Evolutionary conservation across 148 eudicot species (phyloP).

Genomic region (Vaccinium myrtillus): DNA sequence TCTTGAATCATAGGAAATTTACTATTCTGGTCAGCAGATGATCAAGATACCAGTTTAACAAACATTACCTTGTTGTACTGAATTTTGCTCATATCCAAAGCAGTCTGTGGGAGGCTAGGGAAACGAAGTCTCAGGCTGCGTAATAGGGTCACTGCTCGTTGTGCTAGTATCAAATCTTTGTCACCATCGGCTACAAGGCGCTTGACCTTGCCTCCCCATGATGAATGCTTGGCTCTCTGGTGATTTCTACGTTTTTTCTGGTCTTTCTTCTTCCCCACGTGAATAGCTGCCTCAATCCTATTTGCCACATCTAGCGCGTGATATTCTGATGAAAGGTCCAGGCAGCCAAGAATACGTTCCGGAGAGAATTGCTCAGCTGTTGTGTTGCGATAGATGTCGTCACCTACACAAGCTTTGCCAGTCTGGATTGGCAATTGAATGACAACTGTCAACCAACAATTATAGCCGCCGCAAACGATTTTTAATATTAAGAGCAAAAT

Average conservation of each 20-base stretch:
- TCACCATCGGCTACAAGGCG: conserved; percentile 67
- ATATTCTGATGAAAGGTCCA: conserved; percentile 86
- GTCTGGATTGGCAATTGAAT: conserved; percentile 46
- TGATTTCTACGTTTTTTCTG: conserved; percentile 41
- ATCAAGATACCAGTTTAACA: background rate
- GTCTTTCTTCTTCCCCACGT: conserved; percentile 81
- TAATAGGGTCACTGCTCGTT: conserved; percentile 74
- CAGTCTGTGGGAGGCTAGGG: conserved; percentile 94
- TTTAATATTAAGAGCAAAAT: background rate
- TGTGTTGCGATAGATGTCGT: conserved; percentile 70
- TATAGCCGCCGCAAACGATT: background rate
- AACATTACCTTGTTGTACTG: conserved; percentile 79
- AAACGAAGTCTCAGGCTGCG: conserved; percentile 68
- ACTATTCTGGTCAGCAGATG: background rate
- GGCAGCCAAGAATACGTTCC: conserved; percentile 76
- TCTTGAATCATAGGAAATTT: background rate
- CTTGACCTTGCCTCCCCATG: conserved; percentile 87
- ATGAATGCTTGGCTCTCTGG: conserved; percentile 49
- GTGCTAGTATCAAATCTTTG: conserved; percentile 62
- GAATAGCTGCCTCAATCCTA: conserved; percentile 88
- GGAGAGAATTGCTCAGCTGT: conserved; percentile 83
- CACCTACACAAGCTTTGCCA: conserved; percentile 86
- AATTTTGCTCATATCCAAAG: conserved; percentile 91
- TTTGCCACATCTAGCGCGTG: conserved; percentile 82
- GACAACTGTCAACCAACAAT: background rate